Evolutionary conservation across 2,329 filamentous ascomycete species (phyloP), one percentile per base, ranked within the genome.

Genomic region (Taxawa tesnikishii): DNA sequence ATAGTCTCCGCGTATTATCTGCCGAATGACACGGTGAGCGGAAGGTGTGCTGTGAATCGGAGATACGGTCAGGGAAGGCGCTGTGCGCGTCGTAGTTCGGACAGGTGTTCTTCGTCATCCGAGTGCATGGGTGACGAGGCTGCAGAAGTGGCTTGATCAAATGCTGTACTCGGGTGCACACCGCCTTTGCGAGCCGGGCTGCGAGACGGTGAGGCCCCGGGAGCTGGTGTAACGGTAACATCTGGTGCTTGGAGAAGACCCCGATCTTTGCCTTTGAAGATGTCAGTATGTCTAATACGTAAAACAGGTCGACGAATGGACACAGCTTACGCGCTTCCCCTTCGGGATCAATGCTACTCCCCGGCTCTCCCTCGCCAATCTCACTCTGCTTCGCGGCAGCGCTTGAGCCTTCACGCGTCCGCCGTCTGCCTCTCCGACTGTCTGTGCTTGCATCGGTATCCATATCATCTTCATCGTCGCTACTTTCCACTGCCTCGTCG

Each of bases 1-100:
- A 51, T 83, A 94, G 43, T 96, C 83, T 24, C 90, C 90, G 10
- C 90, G 79, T 42, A 94, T 79, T 38, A 96, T 82, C 39, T 92
- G 90, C 13, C 85, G 79, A 15, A 96, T 80, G 7, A 83, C 81
- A 23, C 90, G 78, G 51, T 88, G 79, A 1, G 77, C 71, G 31
- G 80, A 79, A 1, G 79, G 76, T 2, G 78, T 82, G 8, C 77
- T 79, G 39, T 81, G 74, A 38, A 94, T 76, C 5, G 79, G 72
- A 1, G 85, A 94, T 59, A 87, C 77, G 30, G 76, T 77, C 39
- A 96, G 71, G 2, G 77, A 71, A 98, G 69, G 41, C 80, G 83
- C 55, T 96, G 90, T 0, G 90, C 90, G 19, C 79, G 74, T 55
- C 81, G 83, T 45, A 96, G 83, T 44, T 94, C 87, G 16, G 75